A percentile compares a stretch with the other conserved stretches of the same genome.
These are phyloP conservation scores for Paecilomyces fulvus DNA, from an alignment of 2,329 filamentous ascomycete genomes.

Conservation along the genomic window DNA sequence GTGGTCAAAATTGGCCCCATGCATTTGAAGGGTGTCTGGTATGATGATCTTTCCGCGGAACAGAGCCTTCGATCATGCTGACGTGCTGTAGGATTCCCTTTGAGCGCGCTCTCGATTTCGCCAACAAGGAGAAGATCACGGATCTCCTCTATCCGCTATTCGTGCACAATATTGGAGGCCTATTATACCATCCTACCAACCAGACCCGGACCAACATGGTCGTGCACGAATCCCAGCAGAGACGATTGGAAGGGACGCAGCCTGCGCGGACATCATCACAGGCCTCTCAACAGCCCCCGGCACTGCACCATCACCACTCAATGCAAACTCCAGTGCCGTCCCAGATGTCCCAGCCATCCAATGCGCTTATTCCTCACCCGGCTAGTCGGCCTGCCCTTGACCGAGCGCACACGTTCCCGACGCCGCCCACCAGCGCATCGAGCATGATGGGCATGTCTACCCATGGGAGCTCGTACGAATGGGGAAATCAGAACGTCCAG, in stretches of 20 bases:
- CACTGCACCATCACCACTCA: slow-evolving; percentile 54
- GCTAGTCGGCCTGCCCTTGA: slow-evolving; percentile 65
- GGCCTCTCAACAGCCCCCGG: slow-evolving; percentile 56
- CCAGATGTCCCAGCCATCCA: slow-evolving; percentile 58
- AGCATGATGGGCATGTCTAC: slow-evolving; percentile 70
- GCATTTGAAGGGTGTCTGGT: slow-evolving; percentile 98
- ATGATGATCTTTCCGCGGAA: slow-evolving; percentile 28
- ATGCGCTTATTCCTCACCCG: slow-evolving; percentile 54
- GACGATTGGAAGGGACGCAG: slow-evolving; percentile 59
- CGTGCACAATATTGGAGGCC: slow-evolving; percentile 89
- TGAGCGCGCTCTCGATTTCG: slow-evolving; percentile 93
- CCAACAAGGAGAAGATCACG: slow-evolving; percentile 99
- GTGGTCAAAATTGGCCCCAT: slow-evolving; percentile 99
- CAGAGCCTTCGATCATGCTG: neutral
- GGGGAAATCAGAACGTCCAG: slow-evolving; percentile 57
- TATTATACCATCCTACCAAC: slow-evolving; percentile 84
- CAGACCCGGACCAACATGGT: slow-evolving; percentile 73
- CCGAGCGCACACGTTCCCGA: slow-evolving; percentile 85
- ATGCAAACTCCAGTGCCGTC: slow-evolving; percentile 54
- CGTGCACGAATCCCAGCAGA: slow-evolving; percentile 72
- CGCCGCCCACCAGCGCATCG: slow-evolving; percentile 85
- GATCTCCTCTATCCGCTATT: slow-evolving; percentile 92
- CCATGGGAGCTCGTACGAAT: slow-evolving; percentile 69
- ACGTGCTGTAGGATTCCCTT: slow-evolving; percentile 75
- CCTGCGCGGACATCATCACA: slow-evolving; percentile 53